Percentiles rank a stretch among this genome's conserved stretches.
These are phyloP conservation scores for Neurospora pannonica DNA, from an alignment of 495 filamentous ascomycete genomes.

Conservation along the genomic window DNA sequence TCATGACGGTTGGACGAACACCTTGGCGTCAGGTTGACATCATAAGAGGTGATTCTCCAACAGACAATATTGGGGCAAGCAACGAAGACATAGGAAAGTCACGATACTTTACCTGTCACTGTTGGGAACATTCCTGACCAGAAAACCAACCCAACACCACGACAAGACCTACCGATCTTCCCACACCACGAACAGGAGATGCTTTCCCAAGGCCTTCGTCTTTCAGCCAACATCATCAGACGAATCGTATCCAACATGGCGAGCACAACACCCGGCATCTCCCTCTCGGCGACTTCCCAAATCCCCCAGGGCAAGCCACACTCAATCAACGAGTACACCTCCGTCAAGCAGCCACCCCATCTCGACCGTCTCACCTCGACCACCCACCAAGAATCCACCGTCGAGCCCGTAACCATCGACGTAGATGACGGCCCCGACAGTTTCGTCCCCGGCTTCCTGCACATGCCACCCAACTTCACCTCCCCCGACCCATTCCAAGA, in stretches of 20 bases:
- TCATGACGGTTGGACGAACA: background rate
- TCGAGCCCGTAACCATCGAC: constrained; percentile 10
- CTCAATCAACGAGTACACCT: constrained; percentile 10
- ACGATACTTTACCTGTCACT: background rate
- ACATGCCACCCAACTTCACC: constrained; percentile 14
- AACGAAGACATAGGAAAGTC: background rate
- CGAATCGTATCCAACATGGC: background rate
- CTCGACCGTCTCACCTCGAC: constrained; percentile 6
- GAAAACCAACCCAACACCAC: background rate
- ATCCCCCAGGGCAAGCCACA: background rate
- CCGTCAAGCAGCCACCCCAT: constrained; percentile 5
- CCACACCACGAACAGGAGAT: background rate
- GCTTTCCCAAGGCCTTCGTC: background rate
- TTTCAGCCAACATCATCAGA: background rate
- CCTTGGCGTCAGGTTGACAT: background rate
- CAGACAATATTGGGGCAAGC: background rate
- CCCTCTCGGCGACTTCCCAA: constrained; percentile 1
- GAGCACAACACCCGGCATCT: background rate
- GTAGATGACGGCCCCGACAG: constrained; percentile 9
- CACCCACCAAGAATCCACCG: background rate
- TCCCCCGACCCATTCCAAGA: background rate
- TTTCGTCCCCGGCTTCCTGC: constrained; percentile 14
- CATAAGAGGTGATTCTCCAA: background rate
- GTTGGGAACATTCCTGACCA: background rate
- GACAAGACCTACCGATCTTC: background rate